These are phyloP conservation scores for Bromus sterilis DNA, from an alignment of 176 grass and related monocot species.

Conservation along the genomic window DNA sequence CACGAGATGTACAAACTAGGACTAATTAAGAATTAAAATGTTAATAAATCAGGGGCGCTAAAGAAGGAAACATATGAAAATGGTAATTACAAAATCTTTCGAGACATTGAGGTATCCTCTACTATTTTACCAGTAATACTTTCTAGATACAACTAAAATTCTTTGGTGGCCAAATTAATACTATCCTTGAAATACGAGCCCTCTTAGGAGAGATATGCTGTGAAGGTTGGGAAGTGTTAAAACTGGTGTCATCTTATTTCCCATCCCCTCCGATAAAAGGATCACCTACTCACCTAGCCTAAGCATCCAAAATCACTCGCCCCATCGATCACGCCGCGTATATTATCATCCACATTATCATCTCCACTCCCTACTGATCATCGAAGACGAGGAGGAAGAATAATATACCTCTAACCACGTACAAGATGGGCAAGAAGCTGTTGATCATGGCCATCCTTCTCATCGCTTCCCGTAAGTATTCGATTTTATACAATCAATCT, in stretches of 20 bases:
- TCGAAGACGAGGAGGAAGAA: neutral
- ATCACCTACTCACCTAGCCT: neutral
- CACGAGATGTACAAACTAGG: no score
- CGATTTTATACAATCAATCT: neutral
- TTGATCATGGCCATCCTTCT: neutral
- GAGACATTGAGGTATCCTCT: no score
- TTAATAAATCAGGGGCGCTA: no score
- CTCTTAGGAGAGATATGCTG: no score
- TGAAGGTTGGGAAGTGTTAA: no score
- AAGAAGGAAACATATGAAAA: no score
- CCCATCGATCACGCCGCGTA: neutral
- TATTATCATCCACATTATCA: neutral
- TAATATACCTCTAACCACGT: neutral
- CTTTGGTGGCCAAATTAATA: no score
- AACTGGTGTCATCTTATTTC: neutral
- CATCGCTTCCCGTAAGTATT: neutral
- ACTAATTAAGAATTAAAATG: no score
- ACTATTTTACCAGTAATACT: no score
- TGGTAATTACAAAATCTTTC: no score
- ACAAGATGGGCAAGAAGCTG: neutral
- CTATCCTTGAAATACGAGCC: no score
- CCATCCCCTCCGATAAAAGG: neutral
- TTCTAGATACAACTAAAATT: no score
- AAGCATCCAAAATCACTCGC: neutral
- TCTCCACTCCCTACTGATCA: neutral